A percentile compares a stretch with the other conserved stretches of the same genome.
phyloP scores from a whole-genome alignment of 345 rosid species.

The Turritis glabra region DNA sequence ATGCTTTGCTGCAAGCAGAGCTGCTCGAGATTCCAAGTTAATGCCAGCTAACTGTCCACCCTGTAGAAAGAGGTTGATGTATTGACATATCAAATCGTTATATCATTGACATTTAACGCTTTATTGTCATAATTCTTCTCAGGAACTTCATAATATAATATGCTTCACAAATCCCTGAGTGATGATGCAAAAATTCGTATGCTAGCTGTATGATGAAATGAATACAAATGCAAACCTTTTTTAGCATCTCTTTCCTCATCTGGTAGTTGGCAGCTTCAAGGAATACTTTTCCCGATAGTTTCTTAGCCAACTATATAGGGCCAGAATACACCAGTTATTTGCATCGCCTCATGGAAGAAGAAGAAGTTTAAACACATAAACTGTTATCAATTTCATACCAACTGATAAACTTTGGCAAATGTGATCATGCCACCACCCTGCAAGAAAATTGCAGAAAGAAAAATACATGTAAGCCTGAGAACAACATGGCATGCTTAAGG shows the following conservation, averaged over 20 bases:
- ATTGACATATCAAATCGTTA: not conserved
- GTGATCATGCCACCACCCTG: conserved; percentile 83
- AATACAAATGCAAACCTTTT: conserved; percentile 51
- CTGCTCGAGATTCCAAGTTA: conserved; percentile 80
- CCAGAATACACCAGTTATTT: conserved; percentile 22
- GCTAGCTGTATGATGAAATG: not conserved
- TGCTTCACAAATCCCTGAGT: conserved; percentile 2
- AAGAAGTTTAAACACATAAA: conserved; percentile 28
- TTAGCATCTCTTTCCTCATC: conserved; percentile 71
- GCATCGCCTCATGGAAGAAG: conserved; percentile 4
- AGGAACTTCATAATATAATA: not conserved
- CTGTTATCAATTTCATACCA: conserved; percentile 50
- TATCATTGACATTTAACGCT: not conserved
- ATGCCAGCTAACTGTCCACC: conserved; percentile 77
- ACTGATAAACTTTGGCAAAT: conserved; percentile 68
- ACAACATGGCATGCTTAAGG: not conserved
- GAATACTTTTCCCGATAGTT: conserved; percentile 67
- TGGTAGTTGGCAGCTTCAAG: conserved; percentile 85
- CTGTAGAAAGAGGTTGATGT: conserved; percentile 39
- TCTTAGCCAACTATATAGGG: conserved; percentile 58
- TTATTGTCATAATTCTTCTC: not conserved
- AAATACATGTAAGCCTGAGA: conserved; percentile 10
- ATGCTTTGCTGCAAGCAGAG: conserved; percentile 87
- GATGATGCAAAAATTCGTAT: not conserved
- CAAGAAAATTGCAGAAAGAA: conserved; percentile 15